Conservation (phyloP, 2,329 filamentous ascomycete species). For the Pseudogymnoascus sp. region DNA sequence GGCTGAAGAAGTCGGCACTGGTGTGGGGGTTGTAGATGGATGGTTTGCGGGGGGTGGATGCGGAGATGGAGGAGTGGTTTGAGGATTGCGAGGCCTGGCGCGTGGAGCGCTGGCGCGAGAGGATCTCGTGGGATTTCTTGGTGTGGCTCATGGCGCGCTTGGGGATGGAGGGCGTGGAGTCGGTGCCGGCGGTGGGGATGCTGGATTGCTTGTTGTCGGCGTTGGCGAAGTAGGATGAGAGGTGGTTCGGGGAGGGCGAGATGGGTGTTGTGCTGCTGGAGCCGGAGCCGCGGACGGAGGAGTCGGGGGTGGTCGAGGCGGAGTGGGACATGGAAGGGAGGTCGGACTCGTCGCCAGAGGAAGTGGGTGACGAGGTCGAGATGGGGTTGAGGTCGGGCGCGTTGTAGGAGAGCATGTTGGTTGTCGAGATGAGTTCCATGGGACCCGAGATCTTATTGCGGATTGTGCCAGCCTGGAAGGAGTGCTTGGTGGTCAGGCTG, state of each 20-base stretch:
- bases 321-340: conserved; percentile 38
- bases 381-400: conserved; percentile 66
- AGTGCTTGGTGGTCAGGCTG: conserved; percentile 24
- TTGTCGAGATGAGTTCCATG: conserved; percentile 82
- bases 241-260: conserved; percentile 57
- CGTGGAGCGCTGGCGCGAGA: conserved; percentile 62
- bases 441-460: conserved; percentile 74
- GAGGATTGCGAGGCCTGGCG: conserved; percentile 53
- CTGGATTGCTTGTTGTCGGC: conserved; percentile 22
- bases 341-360: conserved; percentile 68
- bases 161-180: conserved; percentile 62
- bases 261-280: conserved; percentile 28
- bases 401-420: conserved; percentile 93
- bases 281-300: conserved; percentile 33
- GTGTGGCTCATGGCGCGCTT: conserved; percentile 78
- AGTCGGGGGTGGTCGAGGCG: conserved; percentile 38
- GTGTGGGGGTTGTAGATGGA: conserved; percentile 24
- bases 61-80: conserved; percentile 45
- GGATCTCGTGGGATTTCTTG: conserved; percentile 72
- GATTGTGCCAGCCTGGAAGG: conserved; percentile 22
- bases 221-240: conserved; percentile 57
- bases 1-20: conserved; percentile 24
- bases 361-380: conserved; percentile 41
- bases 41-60: conserved; percentile 25
- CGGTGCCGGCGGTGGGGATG: conserved; percentile 37